phyloP scores from a whole-genome alignment of 208 protist genomes.

The Crithidia brevicula region DNA sequence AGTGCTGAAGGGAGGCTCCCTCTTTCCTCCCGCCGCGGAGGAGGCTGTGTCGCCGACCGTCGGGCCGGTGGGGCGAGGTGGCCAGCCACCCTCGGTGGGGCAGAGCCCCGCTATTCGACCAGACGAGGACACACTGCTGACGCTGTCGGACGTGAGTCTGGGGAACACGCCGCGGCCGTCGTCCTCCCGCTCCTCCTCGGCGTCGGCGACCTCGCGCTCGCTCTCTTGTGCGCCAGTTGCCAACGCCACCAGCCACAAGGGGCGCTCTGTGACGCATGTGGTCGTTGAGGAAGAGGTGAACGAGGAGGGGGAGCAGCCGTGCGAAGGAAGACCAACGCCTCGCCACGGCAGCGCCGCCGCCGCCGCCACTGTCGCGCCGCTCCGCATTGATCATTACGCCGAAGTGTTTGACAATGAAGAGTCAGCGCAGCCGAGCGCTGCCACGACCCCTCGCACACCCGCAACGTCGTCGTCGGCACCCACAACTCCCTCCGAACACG shows the following conservation, averaged over 20 bases:
- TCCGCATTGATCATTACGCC: neutral
- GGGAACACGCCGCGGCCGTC: slow-evolving; percentile 8
- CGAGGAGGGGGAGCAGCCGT: no score
- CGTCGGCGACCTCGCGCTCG: neutral
- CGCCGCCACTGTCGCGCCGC: no score
- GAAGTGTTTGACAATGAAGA: slow-evolving; percentile 10
- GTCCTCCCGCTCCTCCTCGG: neutral
- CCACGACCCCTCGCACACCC: slow-evolving; percentile 3
- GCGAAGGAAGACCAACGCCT: no score
- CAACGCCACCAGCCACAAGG: no score
- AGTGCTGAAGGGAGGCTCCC: slow-evolving; percentile 54
- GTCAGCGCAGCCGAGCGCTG: slow-evolving; percentile 13
- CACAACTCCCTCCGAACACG: neutral
- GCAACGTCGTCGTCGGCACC: neutral
- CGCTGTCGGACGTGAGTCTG: slow-evolving; percentile 13
- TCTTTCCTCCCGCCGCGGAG: slow-evolving; percentile 16
- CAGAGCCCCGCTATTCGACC: neutral
- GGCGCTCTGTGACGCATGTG: no score
- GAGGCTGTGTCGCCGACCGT: neutral
- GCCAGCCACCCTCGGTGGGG: neutral
- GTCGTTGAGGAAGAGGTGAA: no score
- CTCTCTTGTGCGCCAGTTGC: no score
- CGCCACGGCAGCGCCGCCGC: no score
- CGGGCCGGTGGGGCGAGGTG: neutral
- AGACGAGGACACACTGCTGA: slow-evolving; percentile 15